Percentiles rank a stretch among this genome's conserved stretches.
Conservation (phyloP, 208 protist genomes). For the Trypanosoma conorhini region DNA sequence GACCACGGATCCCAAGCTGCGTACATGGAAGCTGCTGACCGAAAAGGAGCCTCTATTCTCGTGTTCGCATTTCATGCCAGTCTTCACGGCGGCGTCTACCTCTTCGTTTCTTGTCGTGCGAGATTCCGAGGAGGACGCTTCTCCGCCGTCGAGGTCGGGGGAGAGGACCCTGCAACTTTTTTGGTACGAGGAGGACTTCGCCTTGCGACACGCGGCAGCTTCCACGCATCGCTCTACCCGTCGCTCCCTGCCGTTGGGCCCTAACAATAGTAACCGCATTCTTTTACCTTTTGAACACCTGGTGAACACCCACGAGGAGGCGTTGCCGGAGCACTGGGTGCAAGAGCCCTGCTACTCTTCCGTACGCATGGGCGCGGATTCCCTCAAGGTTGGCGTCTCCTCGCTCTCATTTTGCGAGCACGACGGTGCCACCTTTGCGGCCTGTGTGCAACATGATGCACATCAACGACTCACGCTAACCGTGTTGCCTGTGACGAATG, state of each 20-base stretch:
- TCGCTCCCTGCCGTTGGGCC: not conserved
- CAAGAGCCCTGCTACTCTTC: slow-evolving; percentile 27
- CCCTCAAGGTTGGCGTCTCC: slow-evolving; percentile 21
- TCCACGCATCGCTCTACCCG: not conserved
- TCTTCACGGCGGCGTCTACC: slow-evolving; percentile 33
- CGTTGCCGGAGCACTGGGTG: slow-evolving; percentile 20
- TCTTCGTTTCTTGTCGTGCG: not conserved
- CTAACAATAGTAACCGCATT: slow-evolving; percentile 13
- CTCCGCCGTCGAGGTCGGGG: not conserved
- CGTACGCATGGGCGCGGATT: slow-evolving; percentile 22
- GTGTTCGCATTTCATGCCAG: slow-evolving; percentile 13
- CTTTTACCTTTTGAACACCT: slow-evolving; percentile 37
- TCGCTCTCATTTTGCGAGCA: slow-evolving; percentile 44
- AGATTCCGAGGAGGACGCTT: not conserved
- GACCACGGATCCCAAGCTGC: slow-evolving; percentile 21
- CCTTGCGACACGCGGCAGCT: not conserved
- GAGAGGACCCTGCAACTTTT: slow-evolving; percentile 23
- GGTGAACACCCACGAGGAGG: slow-evolving; percentile 23
- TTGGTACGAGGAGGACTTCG: slow-evolving; percentile 25
- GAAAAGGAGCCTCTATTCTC: slow-evolving; percentile 33
- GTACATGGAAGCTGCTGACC: slow-evolving; percentile 35
- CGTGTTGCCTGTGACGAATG: slow-evolving; percentile 27
- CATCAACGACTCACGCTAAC: slow-evolving; percentile 11
- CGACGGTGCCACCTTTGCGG: slow-evolving; percentile 22
- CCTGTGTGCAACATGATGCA: slow-evolving; percentile 19